Conservation (phyloP, 257 asterid species). For the Gentiana dahurica region DNA sequence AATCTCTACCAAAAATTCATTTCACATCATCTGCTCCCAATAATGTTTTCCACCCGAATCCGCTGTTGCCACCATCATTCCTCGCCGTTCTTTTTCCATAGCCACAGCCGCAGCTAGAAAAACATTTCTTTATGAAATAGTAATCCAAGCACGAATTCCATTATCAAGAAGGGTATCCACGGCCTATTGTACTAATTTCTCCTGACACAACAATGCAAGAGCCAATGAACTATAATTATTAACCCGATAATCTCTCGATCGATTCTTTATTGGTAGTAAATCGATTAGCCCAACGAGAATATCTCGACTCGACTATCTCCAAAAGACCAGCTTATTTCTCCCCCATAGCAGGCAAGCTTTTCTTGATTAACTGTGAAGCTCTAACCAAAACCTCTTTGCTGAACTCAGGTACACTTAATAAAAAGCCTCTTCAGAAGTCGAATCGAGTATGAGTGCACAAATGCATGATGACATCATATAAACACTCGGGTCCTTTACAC, state of each 20-base stretch:
- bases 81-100: no score
- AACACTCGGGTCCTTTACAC: conserved; percentile 25
- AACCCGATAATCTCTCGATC: conserved; percentile 1
- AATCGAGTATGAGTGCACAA: conserved; percentile 56
- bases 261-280: background rate
- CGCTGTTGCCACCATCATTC: no score
- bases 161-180: no score
- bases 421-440: conserved; percentile 70
- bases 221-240: no score
- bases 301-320: conserved; percentile 51
- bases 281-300: conserved; percentile 6
- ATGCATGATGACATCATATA: conserved; percentile 79
- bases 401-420: conserved; percentile 38
- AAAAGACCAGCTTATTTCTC: conserved; percentile 57
- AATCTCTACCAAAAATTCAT: no score
- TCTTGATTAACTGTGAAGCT: conserved; percentile 44
- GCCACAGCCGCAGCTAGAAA: no score
- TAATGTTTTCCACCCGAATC: no score
- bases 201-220: no score
- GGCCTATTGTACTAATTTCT: no score
- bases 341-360: conserved; percentile 36
- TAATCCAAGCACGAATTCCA: no score
- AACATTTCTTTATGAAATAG: no score
- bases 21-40: no score
- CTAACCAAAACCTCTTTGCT: conserved; percentile 25